Evolutionary conservation across 2,329 filamentous ascomycete genomes (phyloP), one percentile per base, ranked within the genome.

Genomic region (Ceratocystis colombiana): DNA sequence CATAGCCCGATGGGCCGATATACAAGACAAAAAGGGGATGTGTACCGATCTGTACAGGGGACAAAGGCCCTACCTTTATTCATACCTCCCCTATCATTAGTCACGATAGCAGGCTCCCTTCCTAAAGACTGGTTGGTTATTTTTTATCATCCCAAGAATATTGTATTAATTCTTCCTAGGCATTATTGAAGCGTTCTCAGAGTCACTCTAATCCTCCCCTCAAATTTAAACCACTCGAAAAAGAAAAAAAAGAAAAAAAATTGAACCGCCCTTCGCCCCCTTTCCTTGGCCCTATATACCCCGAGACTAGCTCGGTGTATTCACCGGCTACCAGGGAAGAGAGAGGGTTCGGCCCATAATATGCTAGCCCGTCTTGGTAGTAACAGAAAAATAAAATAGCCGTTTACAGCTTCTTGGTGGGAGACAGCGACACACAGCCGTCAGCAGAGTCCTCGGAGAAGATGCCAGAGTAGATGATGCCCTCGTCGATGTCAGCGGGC

Each of bases 401-500:
- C 6, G 53, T 65, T 65, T 68, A 68, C 44, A 62, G 57, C 61
- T 64, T 66, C 64, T 64, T 48, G 30, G 61, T 66, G n/a, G 37
- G 28, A n/a, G 71, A 72, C 65, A 76, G 66, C 61, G 74, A 75
- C 46, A 80, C 69, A 67, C 77, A 79, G 25, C 74, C 73, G 7
- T 71, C 68, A 5, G 74, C 70, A 70, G 76, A 81, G 69, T 82
- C 77, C 73, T 84, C 82, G 66, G 79, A 72, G 71, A 83, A 83
- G 62, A 83, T 77, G 4, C 80, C 80, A 0, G 77, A 78, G 69
- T 76, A 83, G 44, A 82, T 75, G 48, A 83, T 70, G 1, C 80
- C 81, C 72, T 84, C 81, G 70, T 82, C 72, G 66, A 83, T 79
- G 28, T 74, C 76, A 8, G 74, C 69, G 68, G 76, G 74, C 71